Evolutionary conservation across 139 green algal species (phyloP).

Genomic region (Coelastrella sp.): DNA sequence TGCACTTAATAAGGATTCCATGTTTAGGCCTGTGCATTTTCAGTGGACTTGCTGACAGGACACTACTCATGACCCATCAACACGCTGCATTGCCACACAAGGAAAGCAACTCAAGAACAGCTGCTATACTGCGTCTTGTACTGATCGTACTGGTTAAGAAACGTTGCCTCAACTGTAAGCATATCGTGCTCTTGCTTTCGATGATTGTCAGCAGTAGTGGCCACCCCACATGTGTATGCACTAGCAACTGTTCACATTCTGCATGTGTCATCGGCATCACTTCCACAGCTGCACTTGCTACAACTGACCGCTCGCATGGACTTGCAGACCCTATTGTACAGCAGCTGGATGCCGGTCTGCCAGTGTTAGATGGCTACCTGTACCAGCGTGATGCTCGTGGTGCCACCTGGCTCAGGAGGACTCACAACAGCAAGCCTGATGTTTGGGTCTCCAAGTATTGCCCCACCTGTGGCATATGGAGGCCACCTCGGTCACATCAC

Average conservation of each 20-base stretch:
- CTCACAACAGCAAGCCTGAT: constrained; percentile 14
- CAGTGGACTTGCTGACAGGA: too few species aligned
- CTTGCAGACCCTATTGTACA: background rate
- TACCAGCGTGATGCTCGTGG: constrained; percentile 20
- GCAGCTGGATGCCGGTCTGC: constrained; percentile 26
- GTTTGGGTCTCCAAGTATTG: constrained; percentile 67
- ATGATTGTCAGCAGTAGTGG: background rate
- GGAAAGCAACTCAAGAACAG: too few species aligned
- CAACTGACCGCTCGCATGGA: background rate
- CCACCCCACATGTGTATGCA: background rate
- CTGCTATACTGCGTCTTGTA: too few species aligned
- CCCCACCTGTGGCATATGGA: constrained; percentile 81
- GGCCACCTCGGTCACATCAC: constrained; percentile 69
- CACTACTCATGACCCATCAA: too few species aligned
- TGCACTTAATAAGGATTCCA: too few species aligned
- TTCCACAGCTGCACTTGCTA: background rate
- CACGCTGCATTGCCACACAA: too few species aligned
- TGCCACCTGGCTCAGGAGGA: constrained; percentile 30
- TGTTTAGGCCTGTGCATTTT: too few species aligned
- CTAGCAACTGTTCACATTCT: too few species aligned
- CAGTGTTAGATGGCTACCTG: background rate
- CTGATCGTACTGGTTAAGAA: too few species aligned
- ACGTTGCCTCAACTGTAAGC: too few species aligned
- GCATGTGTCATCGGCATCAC: background rate
- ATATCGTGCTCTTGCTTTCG: too few species aligned